A percentile compares a stretch with the other conserved stretches of the same genome.
Evolutionary conservation across 139 green algal genomes (phyloP).

Genomic region (Limnomonas spitsbergensis): DNA sequence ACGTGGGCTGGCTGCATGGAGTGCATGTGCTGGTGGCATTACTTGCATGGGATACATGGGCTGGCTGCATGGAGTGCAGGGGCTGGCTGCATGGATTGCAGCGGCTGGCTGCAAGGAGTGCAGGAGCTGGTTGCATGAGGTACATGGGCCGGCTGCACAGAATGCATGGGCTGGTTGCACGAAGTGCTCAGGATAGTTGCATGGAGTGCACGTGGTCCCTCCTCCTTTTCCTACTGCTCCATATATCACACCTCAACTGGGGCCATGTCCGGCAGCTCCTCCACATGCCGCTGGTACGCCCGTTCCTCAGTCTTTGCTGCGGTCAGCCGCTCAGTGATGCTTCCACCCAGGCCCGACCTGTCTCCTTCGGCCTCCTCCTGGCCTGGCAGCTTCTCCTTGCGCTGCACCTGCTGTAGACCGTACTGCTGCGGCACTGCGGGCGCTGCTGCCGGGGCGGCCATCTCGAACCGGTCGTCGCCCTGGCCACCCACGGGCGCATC

Average conservation of each 20-base stretch:
- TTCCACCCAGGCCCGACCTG: background rate
- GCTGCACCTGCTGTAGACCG: slow-evolving; percentile 34
- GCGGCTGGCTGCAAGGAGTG: no score
- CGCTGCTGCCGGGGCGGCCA: slow-evolving; percentile 13
- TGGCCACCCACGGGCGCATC: slow-evolving; percentile 21
- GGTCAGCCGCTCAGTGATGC: slow-evolving; percentile 19
- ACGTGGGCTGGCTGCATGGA: no score
- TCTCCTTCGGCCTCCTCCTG: background rate
- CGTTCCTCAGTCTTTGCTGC: slow-evolving; percentile 17
- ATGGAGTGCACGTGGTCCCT: no score
- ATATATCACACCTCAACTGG: slow-evolving; percentile 13
- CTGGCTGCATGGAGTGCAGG: no score
- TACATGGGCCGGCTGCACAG: no score
- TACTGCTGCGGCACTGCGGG: slow-evolving; percentile 30
- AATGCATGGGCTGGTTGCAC: no score
- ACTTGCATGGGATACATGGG: no score
- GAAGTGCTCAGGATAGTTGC: no score
- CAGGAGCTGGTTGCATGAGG: no score
- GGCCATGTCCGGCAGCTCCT: slow-evolving; percentile 16
- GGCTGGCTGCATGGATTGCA: no score
- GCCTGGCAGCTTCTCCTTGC: background rate
- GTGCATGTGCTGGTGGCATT: no score
- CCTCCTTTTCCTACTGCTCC: no score
- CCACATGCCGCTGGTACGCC: slow-evolving; percentile 18
- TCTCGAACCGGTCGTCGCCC: slow-evolving; percentile 41